Conservation (phyloP, 2,329 filamentous ascomycete genomes). For the Coleophoma crateriformis region DNA sequence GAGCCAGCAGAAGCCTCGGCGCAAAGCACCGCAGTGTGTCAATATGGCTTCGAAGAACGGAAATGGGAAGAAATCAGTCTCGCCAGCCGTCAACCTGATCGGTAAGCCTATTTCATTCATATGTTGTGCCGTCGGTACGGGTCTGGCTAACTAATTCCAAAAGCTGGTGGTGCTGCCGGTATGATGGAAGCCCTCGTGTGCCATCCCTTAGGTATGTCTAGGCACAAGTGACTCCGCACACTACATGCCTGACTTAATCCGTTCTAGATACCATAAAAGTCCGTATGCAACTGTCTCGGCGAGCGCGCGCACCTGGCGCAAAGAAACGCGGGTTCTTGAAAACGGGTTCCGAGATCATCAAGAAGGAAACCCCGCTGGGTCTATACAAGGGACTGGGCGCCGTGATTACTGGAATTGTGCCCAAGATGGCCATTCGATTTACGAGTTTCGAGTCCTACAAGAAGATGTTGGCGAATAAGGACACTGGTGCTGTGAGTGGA, state of each 20-base stretch:
- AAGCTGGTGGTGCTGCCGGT: constrained; percentile 91
- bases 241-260: no score
- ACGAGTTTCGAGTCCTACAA: constrained; percentile 97
- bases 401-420: constrained; percentile 91
- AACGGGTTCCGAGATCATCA: constrained; percentile 82
- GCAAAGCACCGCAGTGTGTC: not conserved
- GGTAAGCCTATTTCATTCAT: constrained; percentile 44
- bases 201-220: constrained; percentile 74
- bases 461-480: constrained; percentile 65
- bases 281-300: constrained; percentile 93
- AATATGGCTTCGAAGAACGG: constrained; percentile 54
- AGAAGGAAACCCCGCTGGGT: constrained; percentile 83
- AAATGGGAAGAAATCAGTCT: constrained; percentile 68
- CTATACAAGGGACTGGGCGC: constrained; percentile 98
- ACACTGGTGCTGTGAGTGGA: constrained; percentile 63
- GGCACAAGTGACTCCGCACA: no score
- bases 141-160: constrained; percentile 8
- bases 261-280: constrained; percentile 89
- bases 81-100: constrained; percentile 85
- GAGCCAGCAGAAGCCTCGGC: no score
- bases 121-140: not conserved
- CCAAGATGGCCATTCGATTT: constrained; percentile 99
- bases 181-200: constrained; percentile 99
- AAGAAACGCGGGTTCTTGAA: constrained; percentile 82
- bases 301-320: constrained; percentile 73